A percentile compares a stretch with the other conserved stretches of the same genome.
These are phyloP conservation scores for Filobasidium wieringae DNA, from an alignment of 768 basidiomycete species.

Conservation along the genomic window DNA sequence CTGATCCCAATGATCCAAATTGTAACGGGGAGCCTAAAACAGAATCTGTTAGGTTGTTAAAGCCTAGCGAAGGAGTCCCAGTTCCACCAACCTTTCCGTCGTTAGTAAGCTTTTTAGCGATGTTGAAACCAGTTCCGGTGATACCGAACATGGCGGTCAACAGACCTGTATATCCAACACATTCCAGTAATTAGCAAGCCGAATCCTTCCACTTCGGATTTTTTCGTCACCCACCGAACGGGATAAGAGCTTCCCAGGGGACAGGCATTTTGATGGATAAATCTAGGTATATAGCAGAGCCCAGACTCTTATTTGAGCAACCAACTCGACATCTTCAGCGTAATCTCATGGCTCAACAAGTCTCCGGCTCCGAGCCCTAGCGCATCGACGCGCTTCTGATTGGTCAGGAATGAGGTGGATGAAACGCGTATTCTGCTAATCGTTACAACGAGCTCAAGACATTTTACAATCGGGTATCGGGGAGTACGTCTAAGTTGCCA, in stretches of 20 bases:
- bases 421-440: background rate
- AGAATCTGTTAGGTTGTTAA: background rate
- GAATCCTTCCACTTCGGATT: background rate
- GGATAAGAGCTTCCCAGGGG: slow-evolving; percentile 94
- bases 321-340: background rate
- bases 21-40: slow-evolving; percentile 65
- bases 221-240: slow-evolving; percentile 54
- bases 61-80: background rate
- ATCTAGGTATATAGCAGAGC: too few relatives aligned
- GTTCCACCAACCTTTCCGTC: slow-evolving; percentile 62
- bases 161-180: slow-evolving; percentile 48
- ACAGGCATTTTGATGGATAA: slow-evolving; percentile 87
- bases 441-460: background rate
- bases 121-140: slow-evolving; percentile 73
- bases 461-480: background rate
- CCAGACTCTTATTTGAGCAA: too few relatives aligned
- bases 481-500: background rate
- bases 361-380: background rate
- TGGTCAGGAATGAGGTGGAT: background rate
- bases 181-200: background rate
- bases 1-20: slow-evolving; percentile 78
- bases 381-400: background rate
- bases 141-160: slow-evolving; percentile 78
- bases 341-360: background rate
- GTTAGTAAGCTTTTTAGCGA: slow-evolving; percentile 68